Evolutionary conservation across 306 rosid species (phyloP), one percentile per base, ranked within the genome.

Genomic region (Luffa acutangula): DNA sequence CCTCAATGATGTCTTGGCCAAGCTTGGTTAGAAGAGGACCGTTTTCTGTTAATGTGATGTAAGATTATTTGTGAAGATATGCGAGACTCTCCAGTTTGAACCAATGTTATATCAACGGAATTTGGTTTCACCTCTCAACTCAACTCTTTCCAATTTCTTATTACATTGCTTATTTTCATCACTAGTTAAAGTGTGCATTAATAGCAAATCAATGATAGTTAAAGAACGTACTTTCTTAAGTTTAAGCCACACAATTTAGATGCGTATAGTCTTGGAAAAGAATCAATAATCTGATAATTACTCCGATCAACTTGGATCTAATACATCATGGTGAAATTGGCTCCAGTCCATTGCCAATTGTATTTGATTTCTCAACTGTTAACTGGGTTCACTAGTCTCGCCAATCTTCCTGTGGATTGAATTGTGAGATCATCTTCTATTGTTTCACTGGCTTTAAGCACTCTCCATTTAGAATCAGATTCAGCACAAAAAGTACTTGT

Each of bases 1-100:
- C 77, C 94, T 96, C 78, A 96, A 90, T 76, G 89, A 90, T 84
- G 99, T 96, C 75, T 85, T 96, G 78, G 49, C 88, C 86, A 91
- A 96, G 88, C 89, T 96, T 79, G 97, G 98, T 84, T 96, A 82
- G 78, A 57, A 83, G 77, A 60, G 80, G 31, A 39, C 1, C 48
- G 20, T 37, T 49, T 51, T 34, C 48, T 48, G 59, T 48, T 43
- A 15, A 56, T 46, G 18, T 64, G 14, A 39, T 77, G 67, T 77
- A 41, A 41, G 9, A 34, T 9, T 77, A 21, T 77, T 56, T 77
- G 80, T 77, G 71, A 77, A 77, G 42, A 77, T 31, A 48, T 45
- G 75, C 3, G 76, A 46, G 76, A 70, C 37, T 43, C 52, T 70
- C 54, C 76, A 21, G 21, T 39, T 76, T 76, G 52, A 76, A 58